Evolutionary conservation across 768 basidiomycete genomes (phyloP), one percentile per base, ranked within the genome.

Genomic region (Dentipellis sp.): DNA sequence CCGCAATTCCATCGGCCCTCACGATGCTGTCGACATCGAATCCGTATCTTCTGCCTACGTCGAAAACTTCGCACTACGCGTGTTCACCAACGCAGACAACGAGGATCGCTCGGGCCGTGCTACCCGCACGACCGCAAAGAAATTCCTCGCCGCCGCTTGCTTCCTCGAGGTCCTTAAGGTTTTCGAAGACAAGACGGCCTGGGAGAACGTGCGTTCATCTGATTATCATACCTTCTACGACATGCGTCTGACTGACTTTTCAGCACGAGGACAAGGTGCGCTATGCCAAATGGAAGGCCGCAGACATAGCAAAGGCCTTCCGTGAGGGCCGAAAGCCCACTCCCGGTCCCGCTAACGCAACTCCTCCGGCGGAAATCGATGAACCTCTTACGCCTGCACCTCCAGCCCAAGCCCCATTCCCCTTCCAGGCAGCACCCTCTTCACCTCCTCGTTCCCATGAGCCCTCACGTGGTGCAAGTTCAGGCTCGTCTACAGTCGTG

Each of bases 241-340:
- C 37, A 16, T 35, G 45, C 12, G 8, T 17, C 19, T 17, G 9
- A 45, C 21, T 50, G 48, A 50, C 23, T n/a, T 61, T 56, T 0
- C 59, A 95, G 91, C 81, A 83, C 59, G 84, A 84, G 62, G 88
- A 88, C 59, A 98, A 97, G 70, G 81, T 95, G 37, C 84, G 82
- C 55, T 99, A 98, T 71, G 82, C 94, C 4, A 92, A 97, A 68
- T 99, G 97, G 94, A 97, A 97, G 68, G 95, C 95, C 38, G 86
- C 88, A 11, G 93, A 97, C 59, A 94, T 98, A 17, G 83, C 91
- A 16, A 97, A 91, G 69, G 94, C 95, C 1, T 80, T 94, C 66
- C 84, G 94, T n/a, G 95, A 97, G 68, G 94, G 97, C 4, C 80
- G 89, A 19, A 82, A 78, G 62, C 94, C 95, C 10, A 72, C 75